A percentile compares a stretch with the other conserved stretches of the same genome.
These are phyloP conservation scores for Colletotrichum gloeosporioides DNA, from an alignment of 2,329 filamentous ascomycete species.

Conservation along the genomic window DNA sequence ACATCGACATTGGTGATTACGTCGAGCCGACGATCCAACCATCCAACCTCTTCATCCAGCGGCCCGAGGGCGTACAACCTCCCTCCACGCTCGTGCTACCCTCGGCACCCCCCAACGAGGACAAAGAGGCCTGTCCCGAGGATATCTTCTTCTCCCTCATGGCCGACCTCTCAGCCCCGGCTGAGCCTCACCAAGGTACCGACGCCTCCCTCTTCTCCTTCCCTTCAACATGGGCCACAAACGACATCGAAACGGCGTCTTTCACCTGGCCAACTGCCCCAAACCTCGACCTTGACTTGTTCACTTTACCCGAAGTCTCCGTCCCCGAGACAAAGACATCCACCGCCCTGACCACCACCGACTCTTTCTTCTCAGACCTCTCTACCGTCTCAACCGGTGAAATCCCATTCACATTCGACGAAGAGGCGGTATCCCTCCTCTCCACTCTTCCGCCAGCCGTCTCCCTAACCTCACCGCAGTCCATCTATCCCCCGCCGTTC, in stretches of 20 bases:
- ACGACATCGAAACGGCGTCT: background rate
- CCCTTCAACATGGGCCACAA: background rate
- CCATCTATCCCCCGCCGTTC: background rate
- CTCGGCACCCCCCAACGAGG: background rate
- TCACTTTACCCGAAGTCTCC: background rate
- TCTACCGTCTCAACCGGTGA: background rate
- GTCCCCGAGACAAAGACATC: background rate
- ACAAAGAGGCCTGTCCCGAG: background rate
- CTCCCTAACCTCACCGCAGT: background rate
- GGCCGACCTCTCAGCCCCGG: background rate
- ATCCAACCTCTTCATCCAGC: background rate
- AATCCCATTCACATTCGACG: background rate
- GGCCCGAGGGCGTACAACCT: background rate
- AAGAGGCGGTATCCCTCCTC: background rate
- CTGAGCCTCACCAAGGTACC: background rate
- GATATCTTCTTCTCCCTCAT: background rate
- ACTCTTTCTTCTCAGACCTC: background rate
- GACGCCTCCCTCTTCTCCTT: background rate
- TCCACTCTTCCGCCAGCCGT: background rate
- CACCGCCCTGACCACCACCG: background rate
- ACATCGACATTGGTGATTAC: background rate
- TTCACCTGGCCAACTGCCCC: background rate
- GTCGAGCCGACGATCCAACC: background rate
- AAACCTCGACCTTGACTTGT: background rate
- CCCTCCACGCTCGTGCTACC: background rate